phyloP scores from a whole-genome alignment of 2,329 filamentous ascomycete species.

The Neonectria coccinea region DNA sequence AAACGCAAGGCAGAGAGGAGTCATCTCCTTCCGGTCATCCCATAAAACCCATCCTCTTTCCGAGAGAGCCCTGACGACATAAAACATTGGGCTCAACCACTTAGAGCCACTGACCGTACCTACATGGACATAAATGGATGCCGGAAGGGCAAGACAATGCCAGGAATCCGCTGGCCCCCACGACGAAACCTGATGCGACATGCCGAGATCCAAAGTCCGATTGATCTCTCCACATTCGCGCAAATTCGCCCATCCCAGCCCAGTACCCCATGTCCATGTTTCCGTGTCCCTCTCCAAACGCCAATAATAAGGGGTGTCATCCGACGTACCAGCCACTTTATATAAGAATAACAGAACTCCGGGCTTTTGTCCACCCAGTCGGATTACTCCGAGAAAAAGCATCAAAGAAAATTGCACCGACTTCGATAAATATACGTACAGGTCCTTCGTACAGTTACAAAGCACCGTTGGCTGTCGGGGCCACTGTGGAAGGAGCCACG shows the following conservation, averaged over 20 bases:
- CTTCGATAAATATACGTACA: constrained; percentile 43
- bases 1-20: constrained; percentile 14
- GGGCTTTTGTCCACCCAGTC: constrained; percentile 44
- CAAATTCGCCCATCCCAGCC: constrained; percentile 24
- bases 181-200: constrained; percentile 28
- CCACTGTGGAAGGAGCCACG: constrained; percentile 34
- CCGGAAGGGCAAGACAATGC: background rate
- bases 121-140: constrained; percentile 16
- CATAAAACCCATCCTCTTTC: constrained; percentile 18
- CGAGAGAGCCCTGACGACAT: constrained; percentile 11
- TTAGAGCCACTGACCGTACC: constrained; percentile 15
- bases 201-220: constrained; percentile 24
- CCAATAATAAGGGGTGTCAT: constrained; percentile 38
- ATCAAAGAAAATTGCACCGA: constrained; percentile 38
- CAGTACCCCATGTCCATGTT: constrained; percentile 23
- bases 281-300: constrained; percentile 42
- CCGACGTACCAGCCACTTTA: constrained; percentile 44
- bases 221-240: constrained; percentile 12
- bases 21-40: constrained; percentile 25
- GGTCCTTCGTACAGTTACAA: constrained; percentile 41
- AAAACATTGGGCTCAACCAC: constrained; percentile 22
- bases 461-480: constrained; percentile 46
- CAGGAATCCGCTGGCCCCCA: constrained; percentile 12
- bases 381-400: constrained; percentile 34
- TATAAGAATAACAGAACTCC: constrained; percentile 47